phyloP scores from a whole-genome alignment of 2,329 filamentous ascomycete genomes.

The Phaeosphaeria sp. region DNA sequence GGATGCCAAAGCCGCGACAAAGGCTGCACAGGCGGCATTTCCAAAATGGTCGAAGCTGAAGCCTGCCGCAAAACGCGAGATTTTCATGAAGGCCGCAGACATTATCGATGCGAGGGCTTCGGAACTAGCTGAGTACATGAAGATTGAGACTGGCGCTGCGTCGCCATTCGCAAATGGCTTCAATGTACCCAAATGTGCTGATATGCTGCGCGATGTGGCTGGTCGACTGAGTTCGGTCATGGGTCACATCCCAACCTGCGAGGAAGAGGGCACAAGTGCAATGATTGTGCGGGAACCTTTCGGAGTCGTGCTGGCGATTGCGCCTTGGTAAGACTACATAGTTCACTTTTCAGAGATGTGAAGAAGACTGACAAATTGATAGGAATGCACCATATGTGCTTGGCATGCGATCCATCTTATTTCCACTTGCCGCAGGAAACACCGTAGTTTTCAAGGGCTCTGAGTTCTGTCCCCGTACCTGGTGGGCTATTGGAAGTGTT shows the following conservation, averaged over 20 bases:
- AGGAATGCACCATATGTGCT: conserved; percentile 62
- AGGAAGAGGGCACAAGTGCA: conserved; percentile 61
- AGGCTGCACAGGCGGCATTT: conserved; percentile 71
- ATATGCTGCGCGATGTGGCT: conserved; percentile 60
- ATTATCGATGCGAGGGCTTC: conserved; percentile 65
- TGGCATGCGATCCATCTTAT: conserved; percentile 49
- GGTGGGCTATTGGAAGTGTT: conserved; percentile 42
- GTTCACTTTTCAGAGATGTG: neutral
- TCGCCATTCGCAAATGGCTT: conserved; percentile 47
- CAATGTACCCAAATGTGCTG: conserved; percentile 49
- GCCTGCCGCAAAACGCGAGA: conserved; percentile 67
- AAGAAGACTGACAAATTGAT: neutral
- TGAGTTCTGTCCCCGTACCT: conserved; percentile 45
- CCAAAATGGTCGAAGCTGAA: conserved; percentile 71
- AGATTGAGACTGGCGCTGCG: conserved; percentile 62
- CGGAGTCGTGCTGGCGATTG: conserved; percentile 79
- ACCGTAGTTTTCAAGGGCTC: conserved; percentile 45
- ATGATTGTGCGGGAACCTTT: conserved; percentile 77
- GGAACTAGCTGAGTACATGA: conserved; percentile 68
- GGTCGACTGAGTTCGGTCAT: conserved; percentile 56
- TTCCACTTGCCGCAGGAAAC: conserved; percentile 67
- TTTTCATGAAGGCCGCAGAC: conserved; percentile 73
- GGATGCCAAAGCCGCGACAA: conserved; percentile 62
- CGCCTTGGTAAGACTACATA: conserved; percentile 71
- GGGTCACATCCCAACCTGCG: conserved; percentile 57